Evolutionary conservation across 2,329 filamentous ascomycete genomes (phyloP).

Genomic region (Plenodomus biglobosus): DNA sequence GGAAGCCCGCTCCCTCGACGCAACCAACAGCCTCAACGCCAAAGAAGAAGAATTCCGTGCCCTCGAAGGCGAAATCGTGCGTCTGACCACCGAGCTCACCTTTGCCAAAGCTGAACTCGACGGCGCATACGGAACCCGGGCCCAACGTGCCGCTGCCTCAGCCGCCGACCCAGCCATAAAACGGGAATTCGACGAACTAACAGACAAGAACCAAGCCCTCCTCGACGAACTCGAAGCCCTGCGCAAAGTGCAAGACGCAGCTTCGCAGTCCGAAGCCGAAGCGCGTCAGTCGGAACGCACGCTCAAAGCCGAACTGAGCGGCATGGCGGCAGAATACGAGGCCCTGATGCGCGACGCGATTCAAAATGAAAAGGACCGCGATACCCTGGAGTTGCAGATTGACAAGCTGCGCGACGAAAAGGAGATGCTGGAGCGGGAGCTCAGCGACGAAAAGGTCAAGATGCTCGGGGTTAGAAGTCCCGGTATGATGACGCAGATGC

Average conservation of each 20-base stretch:
- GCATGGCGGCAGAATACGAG: constrained; percentile 70
- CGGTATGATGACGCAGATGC: constrained; percentile 37
- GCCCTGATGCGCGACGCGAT: constrained; percentile 69
- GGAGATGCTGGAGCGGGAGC: constrained; percentile 63
- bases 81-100: constrained; percentile 77
- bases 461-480: constrained; percentile 64
- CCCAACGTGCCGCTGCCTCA: constrained; percentile 67
- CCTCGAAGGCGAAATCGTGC: constrained; percentile 65
- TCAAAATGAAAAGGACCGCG: constrained; percentile 70
- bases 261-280: constrained; percentile 40
- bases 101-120: constrained; percentile 89
- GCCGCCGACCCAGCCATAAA: constrained; percentile 59
- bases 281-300: constrained; percentile 45
- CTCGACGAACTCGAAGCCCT: constrained; percentile 48
- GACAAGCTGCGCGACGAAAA: constrained; percentile 65
- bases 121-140: constrained; percentile 82
- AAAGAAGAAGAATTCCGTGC: constrained; percentile 43
- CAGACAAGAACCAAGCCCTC: constrained; percentile 48
- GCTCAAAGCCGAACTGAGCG: constrained; percentile 66
- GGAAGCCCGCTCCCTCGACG: constrained; percentile 33
- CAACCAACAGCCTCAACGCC: constrained; percentile 29
- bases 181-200: constrained; percentile 61
- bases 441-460: constrained; percentile 68
- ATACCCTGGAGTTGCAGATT: constrained; percentile 63
- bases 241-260: constrained; percentile 42